These are phyloP conservation scores for Irpex lacteus DNA, from an alignment of 1,284 basidiomycete species.

Conservation along the genomic window DNA sequence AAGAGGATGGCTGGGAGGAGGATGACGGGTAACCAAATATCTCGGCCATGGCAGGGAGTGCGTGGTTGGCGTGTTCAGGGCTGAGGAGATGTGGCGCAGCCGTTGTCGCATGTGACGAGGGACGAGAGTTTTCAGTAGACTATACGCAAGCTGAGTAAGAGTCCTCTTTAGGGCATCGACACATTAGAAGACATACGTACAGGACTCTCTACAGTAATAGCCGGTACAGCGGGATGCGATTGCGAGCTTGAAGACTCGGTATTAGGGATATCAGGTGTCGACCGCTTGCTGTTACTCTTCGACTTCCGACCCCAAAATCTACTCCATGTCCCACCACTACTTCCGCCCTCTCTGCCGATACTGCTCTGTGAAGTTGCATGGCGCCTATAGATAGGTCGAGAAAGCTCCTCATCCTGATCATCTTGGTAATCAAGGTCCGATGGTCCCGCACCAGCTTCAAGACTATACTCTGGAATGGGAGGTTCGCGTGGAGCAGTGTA, in stretches of 20 bases:
- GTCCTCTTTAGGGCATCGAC: background rate
- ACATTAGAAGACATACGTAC: slow-evolving; percentile 5
- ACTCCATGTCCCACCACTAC: background rate
- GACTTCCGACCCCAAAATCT: slow-evolving; percentile 13
- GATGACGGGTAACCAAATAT: slow-evolving; percentile 2
- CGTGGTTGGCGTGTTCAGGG: slow-evolving; percentile 14
- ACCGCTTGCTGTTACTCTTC: slow-evolving; percentile 5
- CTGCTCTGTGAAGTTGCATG: background rate
- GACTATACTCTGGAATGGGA: background rate
- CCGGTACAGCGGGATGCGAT: slow-evolving; percentile 8
- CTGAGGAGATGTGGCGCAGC: slow-evolving; percentile 16
- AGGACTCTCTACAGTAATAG: slow-evolving; percentile 16
- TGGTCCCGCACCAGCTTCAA: background rate
- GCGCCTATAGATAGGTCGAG: background rate
- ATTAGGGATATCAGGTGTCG: slow-evolving; percentile 1
- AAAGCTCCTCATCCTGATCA: background rate
- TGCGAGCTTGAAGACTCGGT: background rate
- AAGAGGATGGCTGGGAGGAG: too few relatives aligned
- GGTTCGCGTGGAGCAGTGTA: background rate
- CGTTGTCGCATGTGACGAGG: background rate
- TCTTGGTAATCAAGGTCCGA: background rate
- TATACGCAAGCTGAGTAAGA: background rate
- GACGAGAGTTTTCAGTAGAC: slow-evolving; percentile 9
- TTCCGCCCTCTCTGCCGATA: background rate
- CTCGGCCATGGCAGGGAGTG: slow-evolving; percentile 10